Percentiles rank a stretch among this genome's conserved stretches.
phyloP scores from a whole-genome alignment of 2,329 filamentous ascomycete species.

The Tolypocladium cylindrosporum region DNA sequence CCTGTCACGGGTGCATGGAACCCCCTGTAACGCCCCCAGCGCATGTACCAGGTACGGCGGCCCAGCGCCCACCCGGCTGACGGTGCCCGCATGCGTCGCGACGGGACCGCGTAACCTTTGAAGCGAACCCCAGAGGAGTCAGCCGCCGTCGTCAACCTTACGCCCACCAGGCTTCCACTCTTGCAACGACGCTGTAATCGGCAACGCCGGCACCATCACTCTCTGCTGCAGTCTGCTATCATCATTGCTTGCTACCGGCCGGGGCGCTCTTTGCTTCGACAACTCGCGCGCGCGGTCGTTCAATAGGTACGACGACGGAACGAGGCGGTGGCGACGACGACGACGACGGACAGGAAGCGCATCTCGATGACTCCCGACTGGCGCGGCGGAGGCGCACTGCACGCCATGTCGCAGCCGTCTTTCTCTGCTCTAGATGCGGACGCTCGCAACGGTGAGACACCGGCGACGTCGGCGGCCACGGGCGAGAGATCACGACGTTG shows the following conservation, averaged over 20 bases:
- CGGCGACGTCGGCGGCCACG: not conserved
- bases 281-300: not conserved
- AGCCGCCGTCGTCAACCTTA: slow-evolving; percentile 2
- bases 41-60: not conserved
- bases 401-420: not conserved
- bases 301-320: not conserved
- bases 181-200: not conserved
- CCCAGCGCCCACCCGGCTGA: not conserved
- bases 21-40: not conserved
- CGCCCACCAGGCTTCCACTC: slow-evolving; percentile 1
- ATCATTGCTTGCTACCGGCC: not conserved
- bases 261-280: not conserved
- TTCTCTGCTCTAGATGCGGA: not conserved
- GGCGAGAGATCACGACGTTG: not conserved
- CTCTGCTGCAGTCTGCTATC: not conserved
- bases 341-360: not conserved
- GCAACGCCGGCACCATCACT: not conserved
- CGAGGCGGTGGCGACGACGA: not conserved
- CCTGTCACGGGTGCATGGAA: not conserved
- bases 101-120: slow-evolving; percentile 19
- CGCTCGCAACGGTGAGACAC: not conserved
- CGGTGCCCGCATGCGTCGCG: slow-evolving; percentile 14
- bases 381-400: not conserved
- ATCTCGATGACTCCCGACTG: slow-evolving; percentile 1
- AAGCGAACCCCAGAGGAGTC: not conserved